Evolutionary conservation across 805 yeast species (phyloP).

Genomic region (Cyberlindnera mrakii): DNA sequence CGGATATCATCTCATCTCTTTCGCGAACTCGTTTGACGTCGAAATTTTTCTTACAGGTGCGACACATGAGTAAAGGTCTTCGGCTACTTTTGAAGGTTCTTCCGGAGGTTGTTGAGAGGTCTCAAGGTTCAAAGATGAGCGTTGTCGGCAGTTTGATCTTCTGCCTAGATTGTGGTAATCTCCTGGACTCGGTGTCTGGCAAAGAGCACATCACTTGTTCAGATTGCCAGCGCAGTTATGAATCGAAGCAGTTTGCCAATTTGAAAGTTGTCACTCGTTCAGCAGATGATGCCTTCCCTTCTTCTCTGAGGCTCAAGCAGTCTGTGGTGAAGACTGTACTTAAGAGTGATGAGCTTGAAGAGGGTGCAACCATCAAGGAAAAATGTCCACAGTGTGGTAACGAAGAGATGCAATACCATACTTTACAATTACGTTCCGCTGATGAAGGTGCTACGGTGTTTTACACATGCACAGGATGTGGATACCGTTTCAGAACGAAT

Average conservation of each 20-base stretch:
- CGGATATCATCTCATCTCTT: too few species aligned
- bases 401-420: slow-evolving; percentile 97
- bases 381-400: slow-evolving; percentile 98
- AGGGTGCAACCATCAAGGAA: slow-evolving; percentile 95
- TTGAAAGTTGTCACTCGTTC: slow-evolving; percentile 84
- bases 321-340: slow-evolving; percentile 87
- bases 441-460: slow-evolving; percentile 99
- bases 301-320: slow-evolving; percentile 68
- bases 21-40: too few species aligned
- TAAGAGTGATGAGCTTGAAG: slow-evolving; percentile 72
- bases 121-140: slow-evolving; percentile 51
- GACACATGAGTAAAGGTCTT: too few species aligned
- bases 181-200: slow-evolving; percentile 63
- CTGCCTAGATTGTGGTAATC: slow-evolving; percentile 88
- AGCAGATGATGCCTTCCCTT: slow-evolving; percentile 91
- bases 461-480: slow-evolving; percentile 92
- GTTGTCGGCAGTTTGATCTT: slow-evolving; percentile 93
- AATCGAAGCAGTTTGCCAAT: slow-evolving; percentile 53
- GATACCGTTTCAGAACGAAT: slow-evolving; percentile 90
- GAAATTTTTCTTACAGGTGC: too few species aligned
- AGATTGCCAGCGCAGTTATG: slow-evolving; percentile 39
- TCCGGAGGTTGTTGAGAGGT: too few species aligned
- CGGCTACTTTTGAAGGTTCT: too few species aligned
- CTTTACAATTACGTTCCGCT: slow-evolving; percentile 93
- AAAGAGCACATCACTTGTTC: slow-evolving; percentile 49